Conservation (phyloP, 495 filamentous ascomycete species). For the Penicillium antarcticum region DNA sequence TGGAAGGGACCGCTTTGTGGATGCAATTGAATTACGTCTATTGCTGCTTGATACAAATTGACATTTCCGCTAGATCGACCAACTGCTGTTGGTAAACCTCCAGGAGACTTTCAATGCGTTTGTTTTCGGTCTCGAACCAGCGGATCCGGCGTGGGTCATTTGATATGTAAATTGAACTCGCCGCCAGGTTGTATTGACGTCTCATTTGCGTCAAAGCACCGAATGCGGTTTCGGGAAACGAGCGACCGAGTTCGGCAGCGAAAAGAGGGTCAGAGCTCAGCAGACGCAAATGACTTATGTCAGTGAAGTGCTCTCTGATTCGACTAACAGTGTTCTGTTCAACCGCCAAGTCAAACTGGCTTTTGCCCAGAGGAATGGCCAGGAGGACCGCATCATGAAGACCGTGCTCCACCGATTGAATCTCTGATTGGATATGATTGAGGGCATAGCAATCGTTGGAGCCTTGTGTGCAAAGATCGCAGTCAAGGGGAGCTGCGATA, state of each 20-base stretch:
- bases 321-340: neutral
- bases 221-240: neutral
- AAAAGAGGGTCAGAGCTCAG: neutral
- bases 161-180: neutral
- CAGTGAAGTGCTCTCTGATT: neutral
- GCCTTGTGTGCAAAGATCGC: neutral
- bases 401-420: neutral
- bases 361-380: constrained; percentile 1
- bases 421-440: neutral
- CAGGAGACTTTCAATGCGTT: neutral
- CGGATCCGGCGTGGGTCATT: neutral
- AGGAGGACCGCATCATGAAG: neutral
- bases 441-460: neutral
- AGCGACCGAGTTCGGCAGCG: neutral
- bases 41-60: too few relatives aligned
- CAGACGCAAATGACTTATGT: neutral
- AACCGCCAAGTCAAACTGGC: neutral
- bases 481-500: neutral
- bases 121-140: neutral
- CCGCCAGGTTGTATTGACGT: neutral
- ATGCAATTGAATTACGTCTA: too few relatives aligned
- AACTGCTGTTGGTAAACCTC: neutral
- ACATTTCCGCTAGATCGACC: too few relatives aligned
- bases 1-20: too few relatives aligned
- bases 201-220: neutral